Evolutionary conservation across 2,329 filamentous ascomycete species (phyloP), one percentile per base, ranked within the genome.

Genomic region (Fusarium nematophilum): DNA sequence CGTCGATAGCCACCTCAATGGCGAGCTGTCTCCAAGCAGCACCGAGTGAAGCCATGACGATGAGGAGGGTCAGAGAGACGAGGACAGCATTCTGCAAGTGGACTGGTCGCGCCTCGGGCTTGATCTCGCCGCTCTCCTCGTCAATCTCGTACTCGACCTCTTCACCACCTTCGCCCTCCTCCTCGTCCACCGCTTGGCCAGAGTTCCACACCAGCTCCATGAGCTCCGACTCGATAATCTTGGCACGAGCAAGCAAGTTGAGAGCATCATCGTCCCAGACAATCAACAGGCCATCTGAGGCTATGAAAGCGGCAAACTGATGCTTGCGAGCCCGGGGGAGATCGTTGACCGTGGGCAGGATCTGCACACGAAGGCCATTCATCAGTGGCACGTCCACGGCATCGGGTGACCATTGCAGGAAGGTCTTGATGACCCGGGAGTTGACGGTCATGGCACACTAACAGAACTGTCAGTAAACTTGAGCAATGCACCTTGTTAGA

Each of bases 191-290:
- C 0, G 82, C 80, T 3, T 80, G 79, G 1, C 82, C 81, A 3
- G 82, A 83, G 72, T 86, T 86, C 90, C 90, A 92, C 3, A 93
- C 88, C 2, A 93, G 79, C 66, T 90, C 85, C 87, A 93, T 91
- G 36, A 94, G 79, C 71, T 92, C 89, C 3, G 85, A 84, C 73
- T 94, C 90, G 56, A 94, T 92, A 27, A 82, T 81, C 69, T 88
- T 87, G 37, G 90, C 91, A 50, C 90, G 82, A 50, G 85, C 77
- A 5, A 93, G 80, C 8, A 94, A 78, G 68, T 92, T 86, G 51
- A 89, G 79, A 1, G 90, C 85, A 52, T 93, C 90, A 64, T 94
- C 91, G 64, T 94, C 91, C 91, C 91, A 95, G 1, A 94, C 90
- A 2, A 94, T 79, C 1, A 95, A 78, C 5, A 93, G 78, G 5